A percentile compares a stretch with the other conserved stretches of the same genome.
These are phyloP conservation scores for Lipomyces orientalis DNA, from an alignment of 805 yeast species.

Conservation along the genomic window DNA sequence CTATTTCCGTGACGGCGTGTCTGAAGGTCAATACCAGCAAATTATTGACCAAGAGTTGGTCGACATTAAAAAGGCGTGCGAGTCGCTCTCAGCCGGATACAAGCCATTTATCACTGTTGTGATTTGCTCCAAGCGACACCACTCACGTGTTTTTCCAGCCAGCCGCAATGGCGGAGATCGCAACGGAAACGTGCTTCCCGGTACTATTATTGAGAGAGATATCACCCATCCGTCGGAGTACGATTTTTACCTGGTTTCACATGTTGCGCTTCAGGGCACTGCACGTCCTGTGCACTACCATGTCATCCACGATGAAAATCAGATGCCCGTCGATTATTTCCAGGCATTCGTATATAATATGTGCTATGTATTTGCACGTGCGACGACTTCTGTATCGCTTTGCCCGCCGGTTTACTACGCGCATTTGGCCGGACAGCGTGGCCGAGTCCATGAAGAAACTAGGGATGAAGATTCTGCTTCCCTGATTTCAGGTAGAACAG, in stretches of 20 bases:
- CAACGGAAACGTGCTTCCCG: constrained; percentile 42
- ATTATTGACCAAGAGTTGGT: constrained; percentile 45
- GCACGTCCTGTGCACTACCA: constrained; percentile 47
- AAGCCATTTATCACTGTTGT: constrained; percentile 44
- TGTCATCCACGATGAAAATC: constrained; percentile 44
- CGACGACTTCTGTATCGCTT: constrained; percentile 46
- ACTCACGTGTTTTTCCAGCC: constrained; percentile 45
- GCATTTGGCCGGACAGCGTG: constrained; percentile 46
- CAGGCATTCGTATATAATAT: constrained; percentile 42
- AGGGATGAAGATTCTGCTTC: constrained; percentile 18
- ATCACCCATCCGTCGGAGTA: constrained; percentile 44
- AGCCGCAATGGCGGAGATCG: constrained; percentile 35
- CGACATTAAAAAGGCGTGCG: constrained; percentile 36
- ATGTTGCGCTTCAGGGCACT: constrained; percentile 47
- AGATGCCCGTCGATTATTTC: constrained; percentile 38
- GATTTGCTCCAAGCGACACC: constrained; percentile 42
- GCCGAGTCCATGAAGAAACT: constrained; percentile 42
- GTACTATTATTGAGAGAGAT: constrained; percentile 46
- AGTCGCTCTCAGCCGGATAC: constrained; percentile 15
- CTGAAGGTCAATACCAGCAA: constrained; percentile 45
- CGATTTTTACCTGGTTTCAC: constrained; percentile 46
- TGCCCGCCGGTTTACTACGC: constrained; percentile 47
- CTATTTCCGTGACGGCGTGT: constrained; percentile 48
- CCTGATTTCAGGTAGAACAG: constrained; percentile 13
- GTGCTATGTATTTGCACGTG: constrained; percentile 44